A percentile compares a stretch with the other conserved stretches of the same genome.
phyloP scores from a whole-genome alignment of 139 green algal genomes.

The Micractinium sp. region DNA sequence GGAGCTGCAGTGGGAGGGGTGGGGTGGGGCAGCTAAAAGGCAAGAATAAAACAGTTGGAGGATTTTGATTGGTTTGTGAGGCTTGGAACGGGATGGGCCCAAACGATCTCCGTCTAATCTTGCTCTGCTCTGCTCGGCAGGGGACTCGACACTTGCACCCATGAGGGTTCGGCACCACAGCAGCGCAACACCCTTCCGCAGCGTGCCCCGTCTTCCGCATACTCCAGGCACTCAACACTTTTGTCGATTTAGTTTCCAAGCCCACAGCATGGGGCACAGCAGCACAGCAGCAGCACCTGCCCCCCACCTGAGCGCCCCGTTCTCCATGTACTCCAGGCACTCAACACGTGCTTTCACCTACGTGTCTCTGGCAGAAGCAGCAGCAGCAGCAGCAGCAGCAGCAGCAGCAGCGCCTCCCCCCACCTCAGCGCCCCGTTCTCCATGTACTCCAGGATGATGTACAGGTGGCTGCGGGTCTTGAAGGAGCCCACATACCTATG shows the following conservation, averaged over 20 bases:
- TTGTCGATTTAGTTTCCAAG: too few relatives aligned
- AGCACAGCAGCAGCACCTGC: too few relatives aligned
- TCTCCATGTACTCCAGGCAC: not conserved
- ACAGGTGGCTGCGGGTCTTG: conserved; percentile 90
- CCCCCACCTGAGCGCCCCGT: conserved; percentile 47
- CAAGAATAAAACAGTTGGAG: not conserved
- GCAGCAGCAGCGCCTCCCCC: not conserved
- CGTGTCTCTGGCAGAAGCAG: not conserved
- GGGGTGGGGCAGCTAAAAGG: not conserved
- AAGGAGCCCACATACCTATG: conserved; percentile 87
- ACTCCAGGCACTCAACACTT: too few relatives aligned
- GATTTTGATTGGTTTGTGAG: not conserved
- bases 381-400: not conserved
- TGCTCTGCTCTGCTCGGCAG: too few relatives aligned
- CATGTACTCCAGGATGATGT: conserved; percentile 98
- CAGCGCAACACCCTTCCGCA: too few relatives aligned
- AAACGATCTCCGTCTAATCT: too few relatives aligned
- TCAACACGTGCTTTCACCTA: not conserved
- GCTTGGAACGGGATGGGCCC: not conserved
- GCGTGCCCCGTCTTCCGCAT: too few relatives aligned
- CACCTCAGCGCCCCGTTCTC: conserved; percentile 87
- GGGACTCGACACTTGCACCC: too few relatives aligned
- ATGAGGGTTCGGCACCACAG: too few relatives aligned
- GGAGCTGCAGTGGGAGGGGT: conserved; percentile 14
- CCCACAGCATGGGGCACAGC: too few relatives aligned